Base-by-base conservation (phyloP, 148 eudicot genomes). In the Pharnaceum exiguum region DNA sequence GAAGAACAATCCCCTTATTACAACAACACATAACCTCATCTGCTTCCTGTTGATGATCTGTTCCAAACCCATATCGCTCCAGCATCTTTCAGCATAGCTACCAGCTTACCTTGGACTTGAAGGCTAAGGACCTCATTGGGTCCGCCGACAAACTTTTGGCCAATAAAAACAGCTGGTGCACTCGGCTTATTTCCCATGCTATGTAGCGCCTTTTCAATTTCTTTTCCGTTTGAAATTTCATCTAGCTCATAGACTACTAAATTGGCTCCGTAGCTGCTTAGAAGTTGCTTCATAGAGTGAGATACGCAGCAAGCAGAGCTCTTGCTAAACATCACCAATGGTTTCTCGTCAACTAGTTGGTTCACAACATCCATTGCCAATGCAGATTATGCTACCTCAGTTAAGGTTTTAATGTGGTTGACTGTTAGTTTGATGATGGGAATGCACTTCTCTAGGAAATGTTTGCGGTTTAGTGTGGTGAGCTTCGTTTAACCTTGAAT, bases 241-340 rank as follows among this genome's bases (percentile, higher is more conserved):
- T 88, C 88, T 4, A 88, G 77, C 77, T 88, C 96, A 29, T 82
- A 82, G 15, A 84, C 75, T 1, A 50, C 63, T 2, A 79, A 65
- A 54, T 82, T 88, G 4, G 90, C 86, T 16, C 96, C 96, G 25
- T 82, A 88, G 51, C 86, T 70, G 48, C 59, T 58, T 21, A 88
- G 75, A 16, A 88, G 81, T 37, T 78, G 71, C 71, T 71, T 72
- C 42, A 82, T 70, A 56, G 82, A 63, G 75, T 88, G 85, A 61
- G 63, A 71, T 60, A 88, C 82, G 75, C 88, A 79, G 49, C 96
- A 84, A 38, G 10, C 23, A 45, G 70, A 48, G 62, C 80, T 82
- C 61, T 74, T 84, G 82, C 91, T 82, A 77, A 88, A 88, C 53
- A 88, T 79, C 50, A 84, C 96, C 47, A 85, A 67, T 10, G 96